A percentile compares a stretch with the other conserved stretches of the same genome.
Evolutionary conservation across 805 yeast species (phyloP).

Genomic region (Candida golubevii): DNA sequence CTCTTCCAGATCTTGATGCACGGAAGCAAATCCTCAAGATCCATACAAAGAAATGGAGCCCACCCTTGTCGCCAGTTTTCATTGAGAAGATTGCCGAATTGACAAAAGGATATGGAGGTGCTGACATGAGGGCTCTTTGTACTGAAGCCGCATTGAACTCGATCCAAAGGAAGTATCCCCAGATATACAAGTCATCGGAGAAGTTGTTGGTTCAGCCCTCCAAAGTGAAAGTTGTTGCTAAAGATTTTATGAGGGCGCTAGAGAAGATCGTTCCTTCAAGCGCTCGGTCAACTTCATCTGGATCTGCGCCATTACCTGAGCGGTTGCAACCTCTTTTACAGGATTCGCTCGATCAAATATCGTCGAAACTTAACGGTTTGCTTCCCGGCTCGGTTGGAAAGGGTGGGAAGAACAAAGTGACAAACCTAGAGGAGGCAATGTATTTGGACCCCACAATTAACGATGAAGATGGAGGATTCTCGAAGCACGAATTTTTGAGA

Average conservation of each 20-base stretch:
- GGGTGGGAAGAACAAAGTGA: slow-evolving; percentile 39
- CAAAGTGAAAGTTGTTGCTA: slow-evolving; percentile 66
- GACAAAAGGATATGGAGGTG: slow-evolving; percentile 98
- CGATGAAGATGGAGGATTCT: slow-evolving; percentile 63
- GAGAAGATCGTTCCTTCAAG: slow-evolving; percentile 90
- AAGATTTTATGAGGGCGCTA: slow-evolving; percentile 81
- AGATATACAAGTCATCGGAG: slow-evolving; percentile 72
- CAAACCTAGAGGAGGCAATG: slow-evolving; percentile 66
- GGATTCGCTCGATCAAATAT: slow-evolving; percentile 45
- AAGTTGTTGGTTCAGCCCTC: slow-evolving; percentile 71
- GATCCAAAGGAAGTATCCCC: slow-evolving; percentile 90
- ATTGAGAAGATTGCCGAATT: slow-evolving; percentile 63
- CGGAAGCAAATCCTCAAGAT: slow-evolving; percentile 75
- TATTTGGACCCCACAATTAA: slow-evolving; percentile 54
- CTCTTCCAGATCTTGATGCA: slow-evolving; percentile 79
- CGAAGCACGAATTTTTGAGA: slow-evolving; percentile 56
- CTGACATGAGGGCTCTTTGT: slow-evolving; percentile 89
- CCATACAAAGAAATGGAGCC: slow-evolving; percentile 87
- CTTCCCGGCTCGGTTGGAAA: slow-evolving; percentile 49
- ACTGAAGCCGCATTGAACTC: slow-evolving; percentile 93
- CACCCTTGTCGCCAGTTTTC: slow-evolving; percentile 58
- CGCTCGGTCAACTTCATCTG: slow-evolving; percentile 72
- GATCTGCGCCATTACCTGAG: slow-evolving; percentile 76
- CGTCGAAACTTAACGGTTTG: slow-evolving; percentile 46
- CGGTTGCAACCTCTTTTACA: slow-evolving; percentile 61